Conservation (phyloP, 1,284 basidiomycete genomes). For the Clitocybe nebularis region DNA sequence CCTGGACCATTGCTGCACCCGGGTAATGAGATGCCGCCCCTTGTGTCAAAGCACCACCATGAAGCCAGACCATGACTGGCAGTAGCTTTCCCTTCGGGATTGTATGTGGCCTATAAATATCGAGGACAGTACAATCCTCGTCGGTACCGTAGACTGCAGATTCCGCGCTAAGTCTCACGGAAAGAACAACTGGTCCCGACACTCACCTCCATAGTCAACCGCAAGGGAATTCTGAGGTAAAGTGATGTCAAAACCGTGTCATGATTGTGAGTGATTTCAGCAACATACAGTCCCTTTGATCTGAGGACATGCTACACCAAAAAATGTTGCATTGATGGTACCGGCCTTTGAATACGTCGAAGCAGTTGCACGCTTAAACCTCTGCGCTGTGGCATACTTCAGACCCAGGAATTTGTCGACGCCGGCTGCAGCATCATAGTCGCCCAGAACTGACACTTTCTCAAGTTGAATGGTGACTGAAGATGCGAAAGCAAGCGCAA, state of each 20-base stretch:
- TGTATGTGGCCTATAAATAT: constrained; percentile 13
- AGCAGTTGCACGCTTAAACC: constrained; percentile 16
- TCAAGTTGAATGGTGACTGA: constrained; percentile 12
- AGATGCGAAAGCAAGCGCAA: constrained; percentile 12
- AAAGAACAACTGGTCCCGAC: not conserved
- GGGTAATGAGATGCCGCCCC: constrained; percentile 17
- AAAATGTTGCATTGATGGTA: constrained; percentile 12
- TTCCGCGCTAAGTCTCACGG: no score
- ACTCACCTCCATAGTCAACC: constrained; percentile 17
- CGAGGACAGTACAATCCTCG: constrained; percentile 2
- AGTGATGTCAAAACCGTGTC: not conserved
- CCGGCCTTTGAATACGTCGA: constrained; percentile 8
- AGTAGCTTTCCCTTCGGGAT: constrained; percentile 10
- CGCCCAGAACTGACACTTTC: constrained; percentile 12
- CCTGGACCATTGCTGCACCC: constrained; percentile 15
- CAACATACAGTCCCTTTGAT: constrained; percentile 16
- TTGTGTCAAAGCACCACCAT: constrained; percentile 20
- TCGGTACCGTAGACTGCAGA: constrained; percentile 18
- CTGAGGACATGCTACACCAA: constrained; percentile 20
- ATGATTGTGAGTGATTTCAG: not conserved
- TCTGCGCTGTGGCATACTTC: constrained; percentile 16
- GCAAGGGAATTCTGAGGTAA: constrained; percentile 15
- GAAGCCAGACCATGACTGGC: constrained; percentile 24
- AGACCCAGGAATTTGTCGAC: constrained; percentile 20
- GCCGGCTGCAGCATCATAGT: constrained; percentile 16